A percentile compares a stretch with the other conserved stretches of the same genome.
phyloP scores from a whole-genome alignment of 2,329 filamentous ascomycete genomes.

The Ophiocordyceps australis region DNA sequence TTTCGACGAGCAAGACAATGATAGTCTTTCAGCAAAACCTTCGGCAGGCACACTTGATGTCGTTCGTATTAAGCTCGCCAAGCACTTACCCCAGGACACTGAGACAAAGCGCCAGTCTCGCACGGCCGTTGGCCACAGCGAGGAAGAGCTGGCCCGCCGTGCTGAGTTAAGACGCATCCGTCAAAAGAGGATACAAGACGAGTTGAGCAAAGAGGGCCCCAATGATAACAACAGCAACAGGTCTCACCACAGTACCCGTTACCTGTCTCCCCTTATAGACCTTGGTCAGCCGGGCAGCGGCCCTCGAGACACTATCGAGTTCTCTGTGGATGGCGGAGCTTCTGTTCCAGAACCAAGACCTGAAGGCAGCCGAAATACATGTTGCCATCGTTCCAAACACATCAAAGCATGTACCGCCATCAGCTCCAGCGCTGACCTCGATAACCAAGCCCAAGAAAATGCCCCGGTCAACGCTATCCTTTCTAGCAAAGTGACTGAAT shows the following conservation, averaged over 20 bases:
- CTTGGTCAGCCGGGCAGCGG: slow-evolving; percentile 15
- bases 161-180: slow-evolving; percentile 37
- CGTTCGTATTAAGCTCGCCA: slow-evolving; percentile 24
- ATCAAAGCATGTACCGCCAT: neutral
- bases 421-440: neutral
- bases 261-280: slow-evolving; percentile 10
- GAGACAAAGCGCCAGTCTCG: slow-evolving; percentile 19
- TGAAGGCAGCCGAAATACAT: neutral
- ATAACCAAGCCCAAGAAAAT: no score
- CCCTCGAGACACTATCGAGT: slow-evolving; percentile 31
- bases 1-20: slow-evolving; percentile 21
- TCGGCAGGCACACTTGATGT: slow-evolving; percentile 22
- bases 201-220: slow-evolving; percentile 27
- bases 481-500: slow-evolving; percentile 1
- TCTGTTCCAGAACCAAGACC: neutral
- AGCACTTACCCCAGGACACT: slow-evolving; percentile 25
- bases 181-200: slow-evolving; percentile 38
- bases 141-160: slow-evolving; percentile 33
- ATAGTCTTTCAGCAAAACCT: slow-evolving; percentile 11
- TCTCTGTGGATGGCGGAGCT: slow-evolving; percentile 9
- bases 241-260: slow-evolving; percentile 8
- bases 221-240: slow-evolving; percentile 13
- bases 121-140: slow-evolving; percentile 23
- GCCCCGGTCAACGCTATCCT: neutral
- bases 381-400: neutral